A percentile compares a stretch with the other conserved stretches of the same genome.
Evolutionary conservation across 73 alveolate species (phyloP).

Genomic region (Paramecium sonneborni): DNA sequence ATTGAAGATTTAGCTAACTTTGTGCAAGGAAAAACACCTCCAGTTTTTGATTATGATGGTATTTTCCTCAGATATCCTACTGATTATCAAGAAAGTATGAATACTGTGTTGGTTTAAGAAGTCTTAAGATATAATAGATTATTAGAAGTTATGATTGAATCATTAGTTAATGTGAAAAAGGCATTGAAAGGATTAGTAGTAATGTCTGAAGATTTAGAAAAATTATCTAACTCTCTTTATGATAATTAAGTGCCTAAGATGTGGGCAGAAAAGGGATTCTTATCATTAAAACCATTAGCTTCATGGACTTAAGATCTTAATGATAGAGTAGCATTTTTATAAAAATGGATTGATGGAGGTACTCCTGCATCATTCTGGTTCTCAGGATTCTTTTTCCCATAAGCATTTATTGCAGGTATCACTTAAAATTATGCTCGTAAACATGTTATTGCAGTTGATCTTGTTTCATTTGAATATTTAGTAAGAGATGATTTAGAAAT

Average conservation of each 20-base stretch:
- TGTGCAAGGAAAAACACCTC: slow-evolving; percentile 89
- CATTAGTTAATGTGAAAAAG: slow-evolving; percentile 78
- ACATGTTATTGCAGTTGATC: slow-evolving; percentile 96
- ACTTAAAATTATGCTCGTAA: slow-evolving; percentile 97
- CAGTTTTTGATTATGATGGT: slow-evolving; percentile 94
- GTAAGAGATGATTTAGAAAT: slow-evolving; percentile 80
- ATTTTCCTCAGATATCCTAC: slow-evolving; percentile 95
- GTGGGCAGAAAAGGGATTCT: slow-evolving; percentile 95
- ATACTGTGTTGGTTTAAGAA: slow-evolving; percentile 97
- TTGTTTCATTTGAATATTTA: slow-evolving; percentile 76
- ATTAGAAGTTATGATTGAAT: slow-evolving; percentile 83
- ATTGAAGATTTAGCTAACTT: slow-evolving; percentile 88
- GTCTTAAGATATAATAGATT: slow-evolving; percentile 95
- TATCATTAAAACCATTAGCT: slow-evolving; percentile 94
- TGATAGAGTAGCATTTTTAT: slow-evolving; percentile 89
- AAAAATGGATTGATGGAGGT: slow-evolving; percentile 95
- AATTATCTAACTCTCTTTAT: slow-evolving; percentile 85
- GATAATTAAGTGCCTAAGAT: slow-evolving; percentile 91
- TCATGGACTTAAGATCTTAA: slow-evolving; percentile 95
- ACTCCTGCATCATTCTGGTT: slow-evolving; percentile 96
- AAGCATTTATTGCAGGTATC: slow-evolving; percentile 97
- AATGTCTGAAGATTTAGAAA: slow-evolving; percentile 95
- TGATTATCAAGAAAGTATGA: slow-evolving; percentile 94
- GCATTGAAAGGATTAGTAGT: slow-evolving; percentile 95
- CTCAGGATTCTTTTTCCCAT: slow-evolving; percentile 98